Evolutionary conservation across 805 yeast species (phyloP), one percentile per base, ranked within the genome.

Genomic region (Kazachstania taianensis): DNA sequence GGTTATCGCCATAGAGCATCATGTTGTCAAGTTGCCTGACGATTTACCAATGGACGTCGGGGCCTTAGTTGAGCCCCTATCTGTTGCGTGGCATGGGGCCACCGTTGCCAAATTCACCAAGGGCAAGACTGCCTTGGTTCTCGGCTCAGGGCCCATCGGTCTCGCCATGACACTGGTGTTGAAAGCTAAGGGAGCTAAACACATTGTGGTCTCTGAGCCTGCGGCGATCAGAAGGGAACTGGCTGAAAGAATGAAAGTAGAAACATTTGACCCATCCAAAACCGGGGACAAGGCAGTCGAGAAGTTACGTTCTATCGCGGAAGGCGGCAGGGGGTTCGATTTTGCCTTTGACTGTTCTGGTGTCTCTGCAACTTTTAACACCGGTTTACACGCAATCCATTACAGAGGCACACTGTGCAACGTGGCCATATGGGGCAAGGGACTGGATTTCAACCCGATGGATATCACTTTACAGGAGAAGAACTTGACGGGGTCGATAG

Each of bases 141-240:
- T 75, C 12, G 81, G 81, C 20, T 72, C 75, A 19, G 81, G 81
- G 4, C 78, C 80, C 16, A 74, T 75, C 49, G 81, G 81, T 5
- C 55, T 76, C 17, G 72, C 79, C 16, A 65, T 77, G 3, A 59
- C 73, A n/a, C 54, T 75, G 30, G 77, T 72, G 14, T 58, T 73
- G 34, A 70, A 73, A 13, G 64, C 73, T 29, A 63, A 63, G 40
- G 78, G 72, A 3, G 64, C 66, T 33, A 59, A 60, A 16, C 69
- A 49, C 16, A 67, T 73, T 37, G 69, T 73, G 13, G 72, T 69
- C 19, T 61, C 70, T 28, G 78, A 73, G 46, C 69, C 73, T 6
- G 67, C 77, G 0, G 44, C 54, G 30, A 60, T 62, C 12, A 61
- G 79, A 52, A 59, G 78, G 49, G 59, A 69, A 4, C 59, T 68